Conservation (phyloP, 108 stramenopile species). For the Cafeteria roenbergensis region DNA sequence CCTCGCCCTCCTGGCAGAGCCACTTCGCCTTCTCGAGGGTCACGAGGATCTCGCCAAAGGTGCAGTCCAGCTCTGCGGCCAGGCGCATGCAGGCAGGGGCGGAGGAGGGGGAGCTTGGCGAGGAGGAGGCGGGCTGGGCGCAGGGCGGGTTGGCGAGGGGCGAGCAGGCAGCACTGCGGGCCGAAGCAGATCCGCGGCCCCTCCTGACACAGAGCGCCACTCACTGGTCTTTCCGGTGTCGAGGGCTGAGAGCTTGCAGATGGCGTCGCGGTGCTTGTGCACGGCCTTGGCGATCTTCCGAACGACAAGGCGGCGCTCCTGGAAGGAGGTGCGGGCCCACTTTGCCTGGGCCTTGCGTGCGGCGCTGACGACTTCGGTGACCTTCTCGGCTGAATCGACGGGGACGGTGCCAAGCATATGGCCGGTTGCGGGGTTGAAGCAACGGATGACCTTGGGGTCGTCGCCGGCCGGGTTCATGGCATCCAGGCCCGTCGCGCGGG, state of each 20-base stretch:
- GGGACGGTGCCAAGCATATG: slow-evolving; percentile 60
- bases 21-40: slow-evolving; percentile 88
- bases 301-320: slow-evolving; percentile 69
- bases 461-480: no score
- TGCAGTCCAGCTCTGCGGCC: slow-evolving; percentile 68
- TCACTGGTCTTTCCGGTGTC: slow-evolving; percentile 68
- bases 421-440: slow-evolving; percentile 76
- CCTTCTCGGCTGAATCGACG: slow-evolving; percentile 60
- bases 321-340: slow-evolving; percentile 73
- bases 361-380: slow-evolving; percentile 52
- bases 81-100: no score
- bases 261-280: slow-evolving; percentile 66
- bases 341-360: slow-evolving; percentile 66
- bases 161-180: neutral
- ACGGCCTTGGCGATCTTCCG: slow-evolving; percentile 63
- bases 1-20: slow-evolving; percentile 66
- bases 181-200: slow-evolving; percentile 1
- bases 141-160: neutral
- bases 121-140: slow-evolving; percentile 1
- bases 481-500: no score
- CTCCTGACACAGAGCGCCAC: slow-evolving; percentile 1
- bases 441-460: no score
- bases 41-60: slow-evolving; percentile 86
- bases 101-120: neutral
- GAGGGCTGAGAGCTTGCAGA: slow-evolving; percentile 60